A percentile compares a stretch with the other conserved stretches of the same genome.
Evolutionary conservation across 192 early-diverging fungal species (phyloP).

Genomic region (Rhizophagus prolifer): DNA sequence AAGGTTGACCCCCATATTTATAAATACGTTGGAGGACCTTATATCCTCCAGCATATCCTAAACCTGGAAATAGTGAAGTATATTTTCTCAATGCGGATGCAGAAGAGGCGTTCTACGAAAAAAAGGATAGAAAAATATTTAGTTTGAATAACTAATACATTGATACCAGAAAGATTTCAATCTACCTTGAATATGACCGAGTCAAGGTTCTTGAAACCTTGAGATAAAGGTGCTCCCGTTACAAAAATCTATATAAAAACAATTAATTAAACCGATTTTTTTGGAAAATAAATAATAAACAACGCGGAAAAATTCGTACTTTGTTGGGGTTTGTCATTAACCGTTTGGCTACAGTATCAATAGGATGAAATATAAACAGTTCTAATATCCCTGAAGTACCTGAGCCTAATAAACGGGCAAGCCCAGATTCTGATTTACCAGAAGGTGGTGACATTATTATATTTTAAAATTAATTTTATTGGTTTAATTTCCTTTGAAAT

Average conservation of each 20-base stretch:
- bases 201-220: conserved; percentile 72
- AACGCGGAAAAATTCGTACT: conserved; percentile 42
- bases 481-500: neutral
- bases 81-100: conserved; percentile 80
- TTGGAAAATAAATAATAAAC: neutral
- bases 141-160: neutral
- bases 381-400: conserved; percentile 92
- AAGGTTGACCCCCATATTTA: conserved; percentile 99
- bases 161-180: conserved; percentile 3
- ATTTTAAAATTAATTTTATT: neutral
- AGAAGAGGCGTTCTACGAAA: conserved; percentile 67
- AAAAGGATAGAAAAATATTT: neutral
- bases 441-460: conserved; percentile 49
- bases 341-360: conserved; percentile 98
- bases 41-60: conserved; percentile 98
- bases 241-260: conserved; percentile 59
- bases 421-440: conserved; percentile 79
- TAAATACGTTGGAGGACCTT: conserved; percentile 97
- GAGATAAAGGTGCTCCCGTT: conserved; percentile 59
- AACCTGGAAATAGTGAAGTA: conserved; percentile 92
- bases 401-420: conserved; percentile 87
- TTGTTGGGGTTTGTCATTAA: conserved; percentile 93
- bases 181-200: conserved; percentile 84
- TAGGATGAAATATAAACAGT: conserved; percentile 95
- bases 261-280: conserved; percentile 5